Conservation (phyloP, 2,329 filamentous ascomycete genomes). For the Didymella keratinophila region DNA sequence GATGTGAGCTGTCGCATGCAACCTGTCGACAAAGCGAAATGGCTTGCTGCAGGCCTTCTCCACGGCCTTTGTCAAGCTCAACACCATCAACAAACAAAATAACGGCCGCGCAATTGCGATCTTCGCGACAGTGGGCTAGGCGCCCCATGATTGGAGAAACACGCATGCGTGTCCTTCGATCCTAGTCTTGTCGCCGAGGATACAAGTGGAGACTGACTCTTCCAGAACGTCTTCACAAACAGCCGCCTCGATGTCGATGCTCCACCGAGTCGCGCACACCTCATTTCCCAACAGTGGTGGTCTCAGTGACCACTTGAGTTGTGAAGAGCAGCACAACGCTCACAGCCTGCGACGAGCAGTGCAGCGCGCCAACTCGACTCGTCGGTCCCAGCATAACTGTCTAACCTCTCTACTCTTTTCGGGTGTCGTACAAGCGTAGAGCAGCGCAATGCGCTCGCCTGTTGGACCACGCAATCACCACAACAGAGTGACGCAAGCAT, state of each 20-base stretch:
- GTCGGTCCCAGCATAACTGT: neutral
- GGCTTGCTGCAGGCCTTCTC: constrained; percentile 9
- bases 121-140: constrained; percentile 31
- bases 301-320: constrained; percentile 5
- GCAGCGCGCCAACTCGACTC: neutral
- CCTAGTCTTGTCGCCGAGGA: constrained; percentile 32
- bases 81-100: constrained; percentile 18
- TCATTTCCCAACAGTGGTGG: constrained; percentile 30
- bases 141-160: constrained; percentile 26
- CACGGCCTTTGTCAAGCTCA: constrained; percentile 8
- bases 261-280: constrained; percentile 21
- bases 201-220: constrained; percentile 27
- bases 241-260: constrained; percentile 26
- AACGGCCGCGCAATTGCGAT: constrained; percentile 44
- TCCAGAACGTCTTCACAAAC: constrained; percentile 35
- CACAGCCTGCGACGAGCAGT: constrained; percentile 4
- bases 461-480: constrained; percentile 3
- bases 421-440: constrained; percentile 6
- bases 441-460: constrained; percentile 12
- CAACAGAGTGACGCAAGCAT: constrained; percentile 29
- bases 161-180: constrained; percentile 27
- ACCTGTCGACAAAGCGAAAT: constrained; percentile 5
- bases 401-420: neutral
- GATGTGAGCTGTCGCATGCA: constrained; percentile 22
- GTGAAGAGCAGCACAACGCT: constrained; percentile 14